Evolutionary conservation across 768 basidiomycete genomes (phyloP).

Genomic region (Rhodosporidiobolus sp.): DNA sequence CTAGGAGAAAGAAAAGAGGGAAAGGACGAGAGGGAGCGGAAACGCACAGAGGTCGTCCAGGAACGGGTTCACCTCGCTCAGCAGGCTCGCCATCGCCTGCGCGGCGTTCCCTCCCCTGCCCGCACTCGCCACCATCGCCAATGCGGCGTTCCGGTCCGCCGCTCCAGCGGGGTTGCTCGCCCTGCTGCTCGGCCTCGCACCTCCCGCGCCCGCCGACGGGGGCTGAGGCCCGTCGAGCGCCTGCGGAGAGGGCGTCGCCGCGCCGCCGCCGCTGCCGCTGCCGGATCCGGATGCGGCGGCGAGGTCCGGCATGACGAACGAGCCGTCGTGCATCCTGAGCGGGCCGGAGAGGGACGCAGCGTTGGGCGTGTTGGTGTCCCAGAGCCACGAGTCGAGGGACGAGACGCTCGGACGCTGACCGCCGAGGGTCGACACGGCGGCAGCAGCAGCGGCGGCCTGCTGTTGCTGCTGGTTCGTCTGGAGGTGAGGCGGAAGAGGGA

Average conservation of each 20-base stretch:
- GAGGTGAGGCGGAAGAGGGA: not conserved
- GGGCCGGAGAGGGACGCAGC: slow-evolving; percentile 2
- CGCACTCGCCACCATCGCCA: not conserved
- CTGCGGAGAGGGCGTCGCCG: not conserved
- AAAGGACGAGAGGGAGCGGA: too few species aligned
- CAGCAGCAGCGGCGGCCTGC: too few species aligned
- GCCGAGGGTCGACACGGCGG: too few species aligned
- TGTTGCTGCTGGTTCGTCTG: too few species aligned
- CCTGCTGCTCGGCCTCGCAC: not conserved
- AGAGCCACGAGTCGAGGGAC: slow-evolving; percentile 21
- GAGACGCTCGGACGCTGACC: not conserved
- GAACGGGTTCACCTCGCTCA: slow-evolving; percentile 28
- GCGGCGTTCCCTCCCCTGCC: slow-evolving; percentile 16
- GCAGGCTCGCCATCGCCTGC: slow-evolving; percentile 25
- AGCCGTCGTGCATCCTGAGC: slow-evolving; percentile 22
- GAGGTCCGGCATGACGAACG: slow-evolving; percentile 23
- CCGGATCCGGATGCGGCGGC: not conserved
- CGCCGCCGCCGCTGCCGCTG: not conserved
- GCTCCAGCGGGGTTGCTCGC: not conserved
- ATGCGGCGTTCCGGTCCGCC: not conserved
- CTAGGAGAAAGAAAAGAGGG: not conserved
- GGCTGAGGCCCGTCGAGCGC: not conserved
- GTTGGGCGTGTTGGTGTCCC: slow-evolving; percentile 4
- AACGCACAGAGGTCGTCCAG: slow-evolving; percentile 19
- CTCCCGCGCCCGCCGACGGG: not conserved